These are phyloP conservation scores for Chalciporus piperatoides DNA, from an alignment of 1,284 basidiomycete genomes.

Conservation along the genomic window DNA sequence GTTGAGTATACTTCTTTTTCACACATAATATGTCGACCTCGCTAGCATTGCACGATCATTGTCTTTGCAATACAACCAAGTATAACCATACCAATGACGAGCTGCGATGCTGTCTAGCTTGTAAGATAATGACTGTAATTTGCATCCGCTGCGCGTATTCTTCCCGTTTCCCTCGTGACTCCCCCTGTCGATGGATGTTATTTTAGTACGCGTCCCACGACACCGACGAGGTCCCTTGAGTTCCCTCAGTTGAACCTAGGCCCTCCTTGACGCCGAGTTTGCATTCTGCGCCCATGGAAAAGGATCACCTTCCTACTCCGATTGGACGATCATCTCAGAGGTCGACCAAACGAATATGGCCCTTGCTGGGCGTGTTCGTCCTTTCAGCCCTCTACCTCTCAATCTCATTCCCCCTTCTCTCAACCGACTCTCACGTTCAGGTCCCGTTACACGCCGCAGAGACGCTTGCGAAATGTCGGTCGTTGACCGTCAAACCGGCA, in stretches of 20 bases:
- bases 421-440: slow-evolving; percentile 1
- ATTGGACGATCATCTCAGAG: slow-evolving; percentile 7
- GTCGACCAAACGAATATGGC: slow-evolving; percentile 13
- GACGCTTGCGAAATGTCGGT: slow-evolving; percentile 24
- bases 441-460: slow-evolving; percentile 22
- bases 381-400: slow-evolving; percentile 19
- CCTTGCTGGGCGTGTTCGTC: slow-evolving; percentile 12
- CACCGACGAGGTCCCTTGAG: too few species aligned
- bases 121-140: too few species aligned
- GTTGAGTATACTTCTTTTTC: slow-evolving; percentile 9
- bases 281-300: slow-evolving; percentile 12
- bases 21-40: slow-evolving; percentile 13
- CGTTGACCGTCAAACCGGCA: slow-evolving; percentile 37
- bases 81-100: neutral
- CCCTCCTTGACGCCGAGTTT: neutral
- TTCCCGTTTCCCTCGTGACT: too few species aligned
- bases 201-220: too few species aligned
- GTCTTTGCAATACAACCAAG: slow-evolving; percentile 1
- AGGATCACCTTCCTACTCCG: neutral
- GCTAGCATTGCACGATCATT: slow-evolving; percentile 7
- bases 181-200: too few species aligned
- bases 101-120: neutral
- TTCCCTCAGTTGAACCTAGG: neutral
- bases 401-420: slow-evolving; percentile 13
- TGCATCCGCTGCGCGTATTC: too few species aligned